A percentile compares a stretch with the other conserved stretches of the same genome.
phyloP scores from a whole-genome alignment of 495 filamentous ascomycete genomes.

The Penicillium verhagenii region DNA sequence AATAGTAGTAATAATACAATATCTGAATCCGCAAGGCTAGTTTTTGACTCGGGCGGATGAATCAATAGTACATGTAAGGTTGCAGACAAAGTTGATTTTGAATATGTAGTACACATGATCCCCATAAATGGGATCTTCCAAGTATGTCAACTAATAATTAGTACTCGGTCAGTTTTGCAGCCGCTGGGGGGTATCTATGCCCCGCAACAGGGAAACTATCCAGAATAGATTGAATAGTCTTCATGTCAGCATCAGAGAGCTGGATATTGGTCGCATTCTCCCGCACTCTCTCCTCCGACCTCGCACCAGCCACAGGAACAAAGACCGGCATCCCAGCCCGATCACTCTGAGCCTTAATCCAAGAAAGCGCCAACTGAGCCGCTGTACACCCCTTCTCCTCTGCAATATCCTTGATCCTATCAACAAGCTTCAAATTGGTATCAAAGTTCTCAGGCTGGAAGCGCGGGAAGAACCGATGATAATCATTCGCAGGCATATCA shows the following conservation, averaged over 20 bases:
- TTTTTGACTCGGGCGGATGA: too few relatives aligned
- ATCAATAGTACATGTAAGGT: too few relatives aligned
- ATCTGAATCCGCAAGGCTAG: too few relatives aligned
- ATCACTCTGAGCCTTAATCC: constrained; percentile 52
- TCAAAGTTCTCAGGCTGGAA: constrained; percentile 66
- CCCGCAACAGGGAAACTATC: constrained; percentile 3
- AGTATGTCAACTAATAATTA: too few relatives aligned
- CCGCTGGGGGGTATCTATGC: neutral
- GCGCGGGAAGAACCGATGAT: constrained; percentile 47
- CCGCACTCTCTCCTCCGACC: constrained; percentile 40
- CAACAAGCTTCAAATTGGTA: constrained; percentile 63
- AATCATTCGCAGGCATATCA: constrained; percentile 57
- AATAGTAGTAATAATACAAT: too few relatives aligned
- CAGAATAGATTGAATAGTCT: neutral
- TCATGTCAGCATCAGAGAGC: constrained; percentile 3
- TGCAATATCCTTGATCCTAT: constrained; percentile 61
- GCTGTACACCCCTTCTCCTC: constrained; percentile 61
- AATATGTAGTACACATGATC: too few relatives aligned
- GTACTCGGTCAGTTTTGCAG: constrained; percentile 1
- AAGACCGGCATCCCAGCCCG: constrained; percentile 54
- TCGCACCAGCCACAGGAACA: constrained; percentile 72
- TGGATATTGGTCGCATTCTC: constrained; percentile 49
- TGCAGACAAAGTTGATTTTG: too few relatives aligned
- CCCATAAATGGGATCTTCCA: too few relatives aligned
- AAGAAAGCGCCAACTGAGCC: constrained; percentile 69